A percentile compares a stretch with the other conserved stretches of the same genome.
Conservation (phyloP, 345 rosid species). For the Dipteronia sinensis region DNA sequence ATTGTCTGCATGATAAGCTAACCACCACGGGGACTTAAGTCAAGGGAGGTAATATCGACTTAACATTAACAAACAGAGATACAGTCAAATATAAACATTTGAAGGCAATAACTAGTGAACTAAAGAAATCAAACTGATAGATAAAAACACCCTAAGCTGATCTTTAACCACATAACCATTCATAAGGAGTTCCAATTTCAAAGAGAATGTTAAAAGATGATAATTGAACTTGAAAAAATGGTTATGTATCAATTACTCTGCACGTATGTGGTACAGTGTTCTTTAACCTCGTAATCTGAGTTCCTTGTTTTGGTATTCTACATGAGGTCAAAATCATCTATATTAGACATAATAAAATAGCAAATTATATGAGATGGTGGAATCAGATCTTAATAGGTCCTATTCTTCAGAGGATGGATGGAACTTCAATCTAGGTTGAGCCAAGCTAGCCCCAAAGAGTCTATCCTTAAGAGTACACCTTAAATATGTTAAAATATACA, state of each 20-base stretch:
- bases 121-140: neutral
- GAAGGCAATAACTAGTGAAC: neutral
- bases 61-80: neutral
- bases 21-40: neutral
- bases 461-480: neutral
- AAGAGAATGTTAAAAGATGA: neutral
- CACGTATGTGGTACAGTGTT: neutral
- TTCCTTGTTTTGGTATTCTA: neutral
- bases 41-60: neutral
- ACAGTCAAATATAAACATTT: neutral
- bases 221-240: neutral
- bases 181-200: neutral
- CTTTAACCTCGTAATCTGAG: neutral
- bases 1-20: neutral
- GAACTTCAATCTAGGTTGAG: neutral
- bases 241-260: too few relatives aligned
- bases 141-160: neutral
- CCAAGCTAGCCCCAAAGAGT: neutral
- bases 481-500: neutral
- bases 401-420: neutral
- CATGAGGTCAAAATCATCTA: neutral
- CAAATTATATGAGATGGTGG: neutral
- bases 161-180: too few relatives aligned
- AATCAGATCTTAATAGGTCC: neutral
- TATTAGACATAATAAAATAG: neutral